A percentile compares a stretch with the other conserved stretches of the same genome.
Evolutionary conservation across 768 basidiomycete genomes (phyloP).

Genomic region (Multifurca ochricompacta): DNA sequence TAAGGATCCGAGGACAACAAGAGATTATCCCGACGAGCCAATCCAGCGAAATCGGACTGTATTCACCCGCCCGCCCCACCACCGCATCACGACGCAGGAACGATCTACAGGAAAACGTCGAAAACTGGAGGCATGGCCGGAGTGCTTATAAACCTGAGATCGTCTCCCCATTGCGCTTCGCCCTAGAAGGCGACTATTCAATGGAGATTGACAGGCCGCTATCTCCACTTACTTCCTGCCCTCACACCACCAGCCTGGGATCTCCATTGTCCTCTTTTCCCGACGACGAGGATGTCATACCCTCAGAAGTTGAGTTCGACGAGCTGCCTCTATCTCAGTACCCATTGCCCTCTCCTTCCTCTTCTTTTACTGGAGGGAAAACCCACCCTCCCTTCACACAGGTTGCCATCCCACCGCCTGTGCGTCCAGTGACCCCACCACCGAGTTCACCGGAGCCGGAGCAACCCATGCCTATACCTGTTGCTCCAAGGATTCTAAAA

Average conservation of each 20-base stretch:
- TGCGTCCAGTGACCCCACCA: constrained; percentile 26
- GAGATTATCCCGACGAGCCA: constrained; percentile 16
- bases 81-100: neutral
- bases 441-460: constrained; percentile 19
- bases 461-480: constrained; percentile 26
- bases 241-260: neutral
- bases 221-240: constrained; percentile 14
- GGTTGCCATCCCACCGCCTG: neutral
- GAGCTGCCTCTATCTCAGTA: neutral
- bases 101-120: constrained; percentile 7
- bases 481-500: constrained; percentile 27
- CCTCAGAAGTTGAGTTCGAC: neutral
- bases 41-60: constrained; percentile 12
- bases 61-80: constrained; percentile 6
- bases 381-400: neutral
- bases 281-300: constrained; percentile 7
- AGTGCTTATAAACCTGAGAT: constrained; percentile 3
- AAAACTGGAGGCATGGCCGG: constrained; percentile 14
- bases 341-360: constrained; percentile 1
- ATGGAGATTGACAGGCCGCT: constrained; percentile 6
- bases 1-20: neutral
- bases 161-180: constrained; percentile 1
- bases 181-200: constrained; percentile 5
- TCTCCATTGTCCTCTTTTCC: constrained; percentile 8
- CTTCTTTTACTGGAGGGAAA: constrained; percentile 4